Conservation (phyloP, 371 early-diverging fungal genomes). For the Blakeslea trispora region DNA sequence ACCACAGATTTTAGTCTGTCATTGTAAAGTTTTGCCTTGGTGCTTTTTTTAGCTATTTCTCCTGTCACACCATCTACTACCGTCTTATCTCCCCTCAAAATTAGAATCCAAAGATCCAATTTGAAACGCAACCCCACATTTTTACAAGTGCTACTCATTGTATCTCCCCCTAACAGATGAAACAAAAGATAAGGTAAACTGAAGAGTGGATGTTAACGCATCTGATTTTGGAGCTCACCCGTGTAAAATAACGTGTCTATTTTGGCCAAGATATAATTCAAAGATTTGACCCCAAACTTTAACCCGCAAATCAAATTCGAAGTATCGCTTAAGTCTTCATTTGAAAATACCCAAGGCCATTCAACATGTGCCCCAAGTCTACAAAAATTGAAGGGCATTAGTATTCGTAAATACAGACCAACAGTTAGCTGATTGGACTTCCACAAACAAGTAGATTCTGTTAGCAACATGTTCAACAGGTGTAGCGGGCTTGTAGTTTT, state of each 20-base stretch:
- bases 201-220: slow-evolving; percentile 5
- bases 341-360: slow-evolving; percentile 20
- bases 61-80: slow-evolving; percentile 13
- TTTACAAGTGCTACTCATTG: slow-evolving; percentile 19
- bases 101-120: slow-evolving; percentile 13
- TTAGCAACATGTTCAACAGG: slow-evolving; percentile 13
- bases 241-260: slow-evolving; percentile 13
- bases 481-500: slow-evolving; percentile 10
- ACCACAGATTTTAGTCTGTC: slow-evolving; percentile 15
- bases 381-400: slow-evolving; percentile 10
- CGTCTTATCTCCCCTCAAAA: slow-evolving; percentile 13
- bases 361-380: slow-evolving; percentile 17
- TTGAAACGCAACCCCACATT: slow-evolving; percentile 12
- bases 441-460: slow-evolving; percentile 13
- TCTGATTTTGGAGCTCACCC: slow-evolving; percentile 10
- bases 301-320: slow-evolving; percentile 22
- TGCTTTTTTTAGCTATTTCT: slow-evolving; percentile 13
- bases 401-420: slow-evolving; percentile 12
- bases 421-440: slow-evolving; percentile 10
- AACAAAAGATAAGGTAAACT: slow-evolving; percentile 18
- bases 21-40: slow-evolving; percentile 3
- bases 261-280: slow-evolving; percentile 14
- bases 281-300: slow-evolving; percentile 15
- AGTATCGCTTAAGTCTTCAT: slow-evolving; percentile 12
- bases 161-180: slow-evolving; percentile 18